A percentile compares a stretch with the other conserved stretches of the same genome.
These are phyloP conservation scores for Cercospora zeae-maydis DNA, from an alignment of 2,329 filamentous ascomycete genomes.

Conservation along the genomic window DNA sequence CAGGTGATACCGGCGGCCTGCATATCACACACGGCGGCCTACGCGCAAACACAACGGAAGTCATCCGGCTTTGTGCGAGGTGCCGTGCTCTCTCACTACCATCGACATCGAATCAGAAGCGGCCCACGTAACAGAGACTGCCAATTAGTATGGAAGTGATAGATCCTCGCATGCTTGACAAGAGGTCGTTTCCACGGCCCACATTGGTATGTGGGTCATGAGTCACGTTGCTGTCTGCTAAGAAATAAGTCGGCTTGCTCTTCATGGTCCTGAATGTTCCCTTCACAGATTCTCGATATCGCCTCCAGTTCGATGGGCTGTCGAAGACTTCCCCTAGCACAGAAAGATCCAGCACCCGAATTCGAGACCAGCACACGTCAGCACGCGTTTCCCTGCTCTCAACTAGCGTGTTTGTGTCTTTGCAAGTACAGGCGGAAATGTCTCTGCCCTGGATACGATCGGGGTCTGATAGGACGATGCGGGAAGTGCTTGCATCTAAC, in stretches of 20 bases:
- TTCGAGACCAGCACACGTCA: background rate
- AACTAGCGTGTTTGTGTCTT: background rate
- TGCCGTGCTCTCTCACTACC: background rate
- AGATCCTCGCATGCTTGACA: background rate
- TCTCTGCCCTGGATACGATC: background rate
- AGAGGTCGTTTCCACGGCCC: background rate
- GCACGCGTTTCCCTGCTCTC: background rate
- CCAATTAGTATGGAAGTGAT: background rate
- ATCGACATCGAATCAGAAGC: background rate
- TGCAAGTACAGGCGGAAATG: background rate
- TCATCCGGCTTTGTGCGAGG: background rate
- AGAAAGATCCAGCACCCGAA: background rate
- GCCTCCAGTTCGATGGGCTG: background rate
- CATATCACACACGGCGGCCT: background rate
- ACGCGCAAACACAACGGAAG: background rate
- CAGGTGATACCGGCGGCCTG: background rate
- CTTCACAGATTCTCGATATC: background rate
- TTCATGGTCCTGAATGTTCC: background rate
- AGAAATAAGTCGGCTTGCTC: background rate
- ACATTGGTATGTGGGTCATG: too few relatives aligned
- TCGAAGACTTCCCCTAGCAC: background rate
- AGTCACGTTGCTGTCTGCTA: background rate
- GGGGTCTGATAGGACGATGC: background rate
- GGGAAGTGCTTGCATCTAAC: background rate
- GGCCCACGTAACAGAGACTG: background rate